Evolutionary conservation across 2,329 filamentous ascomycete genomes (phyloP).

Genomic region (Diaporthe vexans): DNA sequence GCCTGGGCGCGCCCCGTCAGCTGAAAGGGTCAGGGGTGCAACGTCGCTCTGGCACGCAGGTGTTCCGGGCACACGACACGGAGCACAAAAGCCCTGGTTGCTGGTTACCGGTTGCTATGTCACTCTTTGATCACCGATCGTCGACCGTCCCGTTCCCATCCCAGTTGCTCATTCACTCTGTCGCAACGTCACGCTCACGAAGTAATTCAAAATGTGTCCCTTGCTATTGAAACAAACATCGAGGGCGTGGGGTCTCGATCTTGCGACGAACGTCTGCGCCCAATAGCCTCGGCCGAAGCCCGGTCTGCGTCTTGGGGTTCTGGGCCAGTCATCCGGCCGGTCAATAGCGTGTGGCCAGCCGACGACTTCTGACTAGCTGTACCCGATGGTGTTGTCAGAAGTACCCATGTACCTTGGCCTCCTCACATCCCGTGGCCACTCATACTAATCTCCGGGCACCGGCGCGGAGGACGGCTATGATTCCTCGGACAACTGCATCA

Average conservation of each 20-base stretch:
- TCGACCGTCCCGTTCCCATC: slow-evolving; percentile 5
- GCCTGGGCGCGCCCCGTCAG: slow-evolving; percentile 30
- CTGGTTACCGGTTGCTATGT: neutral
- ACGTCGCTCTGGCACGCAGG: slow-evolving; percentile 3
- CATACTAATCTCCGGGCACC: neutral
- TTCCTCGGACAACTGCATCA: neutral
- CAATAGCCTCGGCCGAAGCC: neutral
- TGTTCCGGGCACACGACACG: neutral
- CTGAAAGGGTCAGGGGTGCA: slow-evolving; percentile 32
- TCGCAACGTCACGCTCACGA: too few species aligned
- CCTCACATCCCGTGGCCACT: slow-evolving; percentile 5
- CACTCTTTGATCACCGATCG: slow-evolving; percentile 17
- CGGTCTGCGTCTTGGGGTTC: neutral
- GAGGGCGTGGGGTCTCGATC: neutral
- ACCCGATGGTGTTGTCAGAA: neutral
- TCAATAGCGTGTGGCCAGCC: neutral
- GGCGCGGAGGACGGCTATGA: slow-evolving; percentile 11
- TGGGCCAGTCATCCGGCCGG: neutral
- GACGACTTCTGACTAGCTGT: neutral
- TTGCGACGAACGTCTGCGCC: neutral
- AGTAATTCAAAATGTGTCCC: too few species aligned
- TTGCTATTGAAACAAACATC: slow-evolving; percentile 5
- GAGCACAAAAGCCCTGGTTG: neutral
- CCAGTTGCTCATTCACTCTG: too few species aligned
- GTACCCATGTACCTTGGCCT: neutral